Conservation (phyloP, 257 asterid species). For the Petrea volubilis region DNA sequence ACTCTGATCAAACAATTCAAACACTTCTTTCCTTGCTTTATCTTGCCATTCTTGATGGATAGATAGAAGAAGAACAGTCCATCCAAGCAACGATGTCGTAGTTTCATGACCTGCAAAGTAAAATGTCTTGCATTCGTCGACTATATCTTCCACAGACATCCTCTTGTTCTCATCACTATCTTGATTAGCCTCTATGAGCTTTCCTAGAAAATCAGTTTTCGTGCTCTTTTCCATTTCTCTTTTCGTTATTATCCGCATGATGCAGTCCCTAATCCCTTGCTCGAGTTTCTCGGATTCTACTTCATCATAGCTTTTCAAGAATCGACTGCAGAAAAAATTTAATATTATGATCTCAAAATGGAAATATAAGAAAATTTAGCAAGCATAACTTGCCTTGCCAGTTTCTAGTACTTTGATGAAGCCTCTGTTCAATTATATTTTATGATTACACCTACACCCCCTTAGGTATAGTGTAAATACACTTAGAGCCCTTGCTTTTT, state of each 20-base stretch:
- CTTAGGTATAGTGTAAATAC: no score
- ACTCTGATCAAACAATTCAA: constrained; percentile 28
- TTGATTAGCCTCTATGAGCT: constrained; percentile 46
- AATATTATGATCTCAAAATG: no score
- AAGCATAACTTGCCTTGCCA: neutral
- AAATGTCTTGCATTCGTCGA: constrained; percentile 77
- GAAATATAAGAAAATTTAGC: no score
- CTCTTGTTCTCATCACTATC: constrained; percentile 3
- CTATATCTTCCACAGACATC: constrained; percentile 55
- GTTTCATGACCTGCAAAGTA: constrained; percentile 87
- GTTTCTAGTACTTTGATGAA: no score
- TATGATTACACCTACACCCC: no score
- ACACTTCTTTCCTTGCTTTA: constrained; percentile 62
- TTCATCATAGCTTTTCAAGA: constrained; percentile 47
- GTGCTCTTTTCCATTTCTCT: constrained; percentile 24
- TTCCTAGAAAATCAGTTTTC: constrained; percentile 46
- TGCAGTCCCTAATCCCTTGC: constrained; percentile 43
- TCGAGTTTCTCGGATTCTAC: constrained; percentile 61
- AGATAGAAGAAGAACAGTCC: constrained; percentile 65
- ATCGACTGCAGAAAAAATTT: constrained; percentile 35
- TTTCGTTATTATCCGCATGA: constrained; percentile 40
- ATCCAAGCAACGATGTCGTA: constrained; percentile 51
- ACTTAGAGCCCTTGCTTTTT: no score
- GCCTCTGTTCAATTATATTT: no score
- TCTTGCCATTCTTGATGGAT: constrained; percentile 69